A percentile compares a stretch with the other conserved stretches of the same genome.
Conservation (phyloP, 73 alveolate species). For the Paramecium bursaria region DNA sequence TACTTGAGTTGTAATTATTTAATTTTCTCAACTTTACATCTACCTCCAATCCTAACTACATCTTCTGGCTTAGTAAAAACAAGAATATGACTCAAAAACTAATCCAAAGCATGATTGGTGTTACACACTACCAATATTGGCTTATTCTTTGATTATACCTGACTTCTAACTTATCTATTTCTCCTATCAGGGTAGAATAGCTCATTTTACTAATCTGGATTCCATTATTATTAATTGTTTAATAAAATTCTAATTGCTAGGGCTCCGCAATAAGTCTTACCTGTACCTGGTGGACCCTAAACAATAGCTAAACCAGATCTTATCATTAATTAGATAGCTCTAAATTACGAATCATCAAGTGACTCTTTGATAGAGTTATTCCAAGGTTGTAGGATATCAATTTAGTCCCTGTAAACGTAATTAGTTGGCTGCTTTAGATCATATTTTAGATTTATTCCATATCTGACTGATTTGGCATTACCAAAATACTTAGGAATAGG, state of each 20-base stretch:
- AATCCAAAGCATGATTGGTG: conserved; percentile 68
- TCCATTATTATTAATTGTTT: conserved; percentile 66
- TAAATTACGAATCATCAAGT: not conserved
- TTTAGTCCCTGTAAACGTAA: too few relatives aligned
- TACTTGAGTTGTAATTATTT: not conserved
- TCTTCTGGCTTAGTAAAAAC: conserved; percentile 2
- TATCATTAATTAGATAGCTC: conserved; percentile 51
- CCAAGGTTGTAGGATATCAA: too few relatives aligned
- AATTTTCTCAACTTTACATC: conserved; percentile 72
- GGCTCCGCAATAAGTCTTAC: conserved; percentile 90
- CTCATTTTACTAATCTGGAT: not conserved
- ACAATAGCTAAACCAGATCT: conserved; percentile 78
- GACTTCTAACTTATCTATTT: too few relatives aligned
- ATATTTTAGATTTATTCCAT: not conserved
- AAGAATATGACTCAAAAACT: conserved; percentile 57
- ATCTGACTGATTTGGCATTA: not conserved
- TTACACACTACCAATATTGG: conserved; percentile 53
- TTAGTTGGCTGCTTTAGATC: not conserved
- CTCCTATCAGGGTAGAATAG: not conserved
- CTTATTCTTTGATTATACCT: not conserved
- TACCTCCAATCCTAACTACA: conserved; percentile 88
- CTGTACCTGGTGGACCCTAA: conserved; percentile 98
- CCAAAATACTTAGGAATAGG: not conserved
- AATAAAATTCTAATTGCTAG: conserved; percentile 73
- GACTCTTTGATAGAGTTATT: too few relatives aligned